A percentile compares a stretch with the other conserved stretches of the same genome.
Conservation (phyloP, 108 stramenopile species). For the Licmophora abbreviata region DNA sequence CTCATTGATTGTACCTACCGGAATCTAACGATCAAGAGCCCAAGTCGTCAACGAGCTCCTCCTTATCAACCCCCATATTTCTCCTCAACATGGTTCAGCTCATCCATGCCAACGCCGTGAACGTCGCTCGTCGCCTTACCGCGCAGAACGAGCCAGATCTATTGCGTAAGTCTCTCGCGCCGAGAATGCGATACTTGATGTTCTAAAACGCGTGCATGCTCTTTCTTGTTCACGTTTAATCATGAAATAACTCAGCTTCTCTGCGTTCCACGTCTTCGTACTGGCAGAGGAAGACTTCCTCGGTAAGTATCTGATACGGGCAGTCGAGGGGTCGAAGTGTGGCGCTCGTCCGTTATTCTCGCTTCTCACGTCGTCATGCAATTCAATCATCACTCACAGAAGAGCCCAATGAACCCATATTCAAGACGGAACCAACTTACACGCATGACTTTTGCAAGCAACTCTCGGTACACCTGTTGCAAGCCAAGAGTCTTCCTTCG, state of each 20-base stretch:
- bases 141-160: constrained; percentile 47
- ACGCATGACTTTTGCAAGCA: constrained; percentile 19
- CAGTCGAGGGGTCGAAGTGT: no score
- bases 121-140: constrained; percentile 36
- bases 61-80: no score
- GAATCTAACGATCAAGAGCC: no score
- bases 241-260: not conserved
- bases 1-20: no score
- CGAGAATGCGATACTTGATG: not conserved
- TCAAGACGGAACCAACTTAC: not conserved
- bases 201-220: not conserved
- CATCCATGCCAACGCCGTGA: constrained; percentile 23
- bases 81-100: no score
- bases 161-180: constrained; percentile 18
- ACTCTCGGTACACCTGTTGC: constrained; percentile 21
- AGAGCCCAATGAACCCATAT: not conserved
- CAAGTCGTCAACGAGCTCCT: no score
- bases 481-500: constrained; percentile 17
- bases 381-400: not conserved
- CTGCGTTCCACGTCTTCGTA: not conserved
- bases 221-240: not conserved
- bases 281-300: constrained; percentile 6
- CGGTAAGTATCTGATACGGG: constrained; percentile 6
- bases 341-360: no score
- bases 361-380: no score